Evolutionary conservation across 768 basidiomycete species (phyloP).

Genomic region (Infundibulicybe gibba): DNA sequence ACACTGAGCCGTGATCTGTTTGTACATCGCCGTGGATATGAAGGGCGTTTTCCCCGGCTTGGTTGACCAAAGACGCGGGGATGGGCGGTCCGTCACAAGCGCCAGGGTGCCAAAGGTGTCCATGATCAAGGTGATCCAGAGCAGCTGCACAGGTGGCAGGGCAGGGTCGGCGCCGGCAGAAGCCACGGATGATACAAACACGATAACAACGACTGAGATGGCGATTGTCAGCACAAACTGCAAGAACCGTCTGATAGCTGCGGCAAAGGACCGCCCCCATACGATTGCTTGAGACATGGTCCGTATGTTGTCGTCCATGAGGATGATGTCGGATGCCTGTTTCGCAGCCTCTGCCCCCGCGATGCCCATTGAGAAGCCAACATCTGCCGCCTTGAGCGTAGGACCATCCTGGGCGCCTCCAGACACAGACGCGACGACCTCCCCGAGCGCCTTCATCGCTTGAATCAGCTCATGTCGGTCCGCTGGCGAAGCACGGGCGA

Average conservation of each 20-base stretch:
- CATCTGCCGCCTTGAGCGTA: constrained; percentile 2
- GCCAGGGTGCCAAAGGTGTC: constrained; percentile 96
- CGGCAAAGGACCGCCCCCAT: not conserved
- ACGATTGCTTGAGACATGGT: not conserved
- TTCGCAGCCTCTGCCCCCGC: not conserved
- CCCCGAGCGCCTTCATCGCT: constrained; percentile 58
- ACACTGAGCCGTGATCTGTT: constrained; percentile 88
- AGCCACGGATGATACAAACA: constrained; percentile 82
- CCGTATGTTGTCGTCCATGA: not conserved
- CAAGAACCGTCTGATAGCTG: constrained; percentile 86
- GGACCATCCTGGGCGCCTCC: not conserved
- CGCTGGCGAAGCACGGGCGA: constrained; percentile 77
- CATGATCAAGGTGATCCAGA: constrained; percentile 98
- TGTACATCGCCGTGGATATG: constrained; percentile 90
- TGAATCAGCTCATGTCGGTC: constrained; percentile 79
- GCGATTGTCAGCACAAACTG: constrained; percentile 93
- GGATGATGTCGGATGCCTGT: not conserved
- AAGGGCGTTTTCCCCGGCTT: constrained; percentile 89
- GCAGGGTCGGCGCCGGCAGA: constrained; percentile 73
- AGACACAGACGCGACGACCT: constrained; percentile 38
- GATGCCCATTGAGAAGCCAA: constrained; percentile 1
- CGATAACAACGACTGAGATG: constrained; percentile 89
- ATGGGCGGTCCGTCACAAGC: constrained; percentile 92
- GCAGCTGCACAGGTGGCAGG: constrained; percentile 86
- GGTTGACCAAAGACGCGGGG: constrained; percentile 70